phyloP scores from a whole-genome alignment of 75 land plant genomes.

The Selaginella moellendorffii region DNA sequence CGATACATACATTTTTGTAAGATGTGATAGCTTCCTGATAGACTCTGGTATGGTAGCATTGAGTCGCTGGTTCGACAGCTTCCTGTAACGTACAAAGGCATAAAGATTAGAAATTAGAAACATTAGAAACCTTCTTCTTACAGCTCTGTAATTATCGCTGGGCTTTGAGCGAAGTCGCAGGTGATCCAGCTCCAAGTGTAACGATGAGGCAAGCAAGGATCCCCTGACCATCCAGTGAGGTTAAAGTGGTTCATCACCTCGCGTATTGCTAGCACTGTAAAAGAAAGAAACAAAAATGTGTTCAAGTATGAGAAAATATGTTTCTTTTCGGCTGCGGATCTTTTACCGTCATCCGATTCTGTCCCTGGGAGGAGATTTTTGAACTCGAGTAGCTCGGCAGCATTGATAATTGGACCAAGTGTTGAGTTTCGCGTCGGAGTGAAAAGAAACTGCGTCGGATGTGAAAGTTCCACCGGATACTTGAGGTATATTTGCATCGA shows the following conservation, averaged over 20 bases:
- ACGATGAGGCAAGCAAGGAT: neutral
- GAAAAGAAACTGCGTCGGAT: neutral
- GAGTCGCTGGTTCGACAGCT: neutral
- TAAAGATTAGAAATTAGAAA: neutral
- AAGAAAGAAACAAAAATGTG: neutral
- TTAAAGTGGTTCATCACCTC: neutral
- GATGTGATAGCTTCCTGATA: neutral
- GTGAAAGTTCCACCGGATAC: neutral
- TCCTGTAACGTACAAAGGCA: neutral
- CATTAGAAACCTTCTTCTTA: neutral
- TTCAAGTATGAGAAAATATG: neutral
- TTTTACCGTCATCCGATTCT: neutral
- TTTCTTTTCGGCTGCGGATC: neutral
- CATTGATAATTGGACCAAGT: neutral
- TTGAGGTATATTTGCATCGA: neutral
- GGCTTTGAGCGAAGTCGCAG: neutral
- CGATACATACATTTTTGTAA: neutral
- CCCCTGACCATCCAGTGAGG: neutral
- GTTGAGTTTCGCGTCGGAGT: neutral
- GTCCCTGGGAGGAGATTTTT: neutral
- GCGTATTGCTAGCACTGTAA: neutral
- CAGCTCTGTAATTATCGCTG: neutral
- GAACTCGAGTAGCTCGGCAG: neutral
- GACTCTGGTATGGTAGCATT: neutral
- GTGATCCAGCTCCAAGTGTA: neutral